Evolutionary conservation across 257 asterid species (phyloP).

Genomic region (Prunella vulgaris): DNA sequence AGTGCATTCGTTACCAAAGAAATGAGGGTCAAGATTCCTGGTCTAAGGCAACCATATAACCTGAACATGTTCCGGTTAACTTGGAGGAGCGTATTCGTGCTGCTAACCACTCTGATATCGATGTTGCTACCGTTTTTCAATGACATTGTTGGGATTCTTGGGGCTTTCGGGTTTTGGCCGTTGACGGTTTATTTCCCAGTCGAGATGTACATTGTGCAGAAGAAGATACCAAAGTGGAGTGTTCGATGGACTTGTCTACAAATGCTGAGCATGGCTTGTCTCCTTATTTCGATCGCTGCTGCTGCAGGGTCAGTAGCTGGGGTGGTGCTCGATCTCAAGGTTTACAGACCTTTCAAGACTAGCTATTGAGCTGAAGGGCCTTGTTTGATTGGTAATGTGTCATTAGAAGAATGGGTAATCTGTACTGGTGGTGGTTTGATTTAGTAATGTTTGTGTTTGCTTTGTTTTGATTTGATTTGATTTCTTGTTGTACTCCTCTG

Average conservation of each 20-base stretch:
- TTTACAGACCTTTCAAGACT: conserved; percentile 46
- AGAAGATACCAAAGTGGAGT: conserved; percentile 45
- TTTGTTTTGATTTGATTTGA: neutral
- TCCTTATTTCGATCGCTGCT: conserved; percentile 40
- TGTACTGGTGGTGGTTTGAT: conserved; percentile 24
- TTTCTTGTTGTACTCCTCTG: neutral
- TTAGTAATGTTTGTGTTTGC: conserved; percentile 6
- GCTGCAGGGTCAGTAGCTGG: conserved; percentile 52
- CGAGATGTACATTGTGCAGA: conserved; percentile 53
- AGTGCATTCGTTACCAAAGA: conserved; percentile 27
- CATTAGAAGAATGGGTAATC: neutral
- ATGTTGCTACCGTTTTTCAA: conserved; percentile 54
- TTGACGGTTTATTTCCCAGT: conserved; percentile 51
- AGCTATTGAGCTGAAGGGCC: conserved; percentile 33
- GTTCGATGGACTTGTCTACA: conserved; percentile 40
- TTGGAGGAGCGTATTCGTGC: conserved; percentile 43
- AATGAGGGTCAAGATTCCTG: conserved; percentile 18
- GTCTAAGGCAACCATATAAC: neutral
- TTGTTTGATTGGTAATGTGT: neutral
- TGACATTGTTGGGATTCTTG: conserved; percentile 50
- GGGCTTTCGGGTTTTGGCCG: conserved; percentile 57
- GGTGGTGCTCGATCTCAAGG: conserved; percentile 50
- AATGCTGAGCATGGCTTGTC: conserved; percentile 37
- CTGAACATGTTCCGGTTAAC: conserved; percentile 36
- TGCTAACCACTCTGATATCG: conserved; percentile 38